Conservation (phyloP, 441 rosid genomes). For the Populus hybrid region DNA sequence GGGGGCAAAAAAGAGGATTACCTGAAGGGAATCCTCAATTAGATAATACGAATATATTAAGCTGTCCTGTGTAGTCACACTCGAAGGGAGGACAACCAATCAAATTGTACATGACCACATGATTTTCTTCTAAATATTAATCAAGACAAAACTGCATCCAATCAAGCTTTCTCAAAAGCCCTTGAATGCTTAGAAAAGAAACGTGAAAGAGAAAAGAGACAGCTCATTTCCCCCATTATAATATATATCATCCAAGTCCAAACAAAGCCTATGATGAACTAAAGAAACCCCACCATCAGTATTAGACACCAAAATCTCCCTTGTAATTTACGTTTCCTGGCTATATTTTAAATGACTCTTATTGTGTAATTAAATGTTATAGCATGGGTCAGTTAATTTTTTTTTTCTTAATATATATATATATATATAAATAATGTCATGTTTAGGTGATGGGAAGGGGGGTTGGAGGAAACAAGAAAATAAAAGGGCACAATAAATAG, state of each 20-base stretch:
- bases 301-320: conserved; percentile 15
- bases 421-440: not conserved
- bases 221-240: conserved; percentile 35
- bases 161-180: conserved; percentile 21
- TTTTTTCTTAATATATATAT: not conserved
- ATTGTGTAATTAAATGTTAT: not conserved
- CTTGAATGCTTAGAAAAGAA: conserved; percentile 11
- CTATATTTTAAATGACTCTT: not conserved
- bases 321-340: conserved; percentile 7
- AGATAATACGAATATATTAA: too few relatives aligned
- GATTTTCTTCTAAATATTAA: conserved; percentile 15
- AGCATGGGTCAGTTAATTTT: not conserved
- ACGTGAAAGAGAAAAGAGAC: conserved; percentile 20
- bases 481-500: conserved; percentile 38
- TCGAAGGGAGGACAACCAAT: conserved; percentile 39
- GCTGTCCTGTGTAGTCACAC: too few relatives aligned
- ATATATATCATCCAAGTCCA: conserved; percentile 25
- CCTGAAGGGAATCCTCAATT: too few relatives aligned
- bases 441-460: conserved; percentile 20
- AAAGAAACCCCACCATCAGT: conserved; percentile 22
- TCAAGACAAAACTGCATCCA: conserved; percentile 20
- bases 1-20: too few relatives aligned
- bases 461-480: conserved; percentile 35
- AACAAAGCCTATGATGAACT: conserved; percentile 26
- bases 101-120: conserved; percentile 33